A percentile compares a stretch with the other conserved stretches of the same genome.
Conservation (phyloP, 2,329 filamentous ascomycete genomes). For the Penicillium sp. region DNA sequence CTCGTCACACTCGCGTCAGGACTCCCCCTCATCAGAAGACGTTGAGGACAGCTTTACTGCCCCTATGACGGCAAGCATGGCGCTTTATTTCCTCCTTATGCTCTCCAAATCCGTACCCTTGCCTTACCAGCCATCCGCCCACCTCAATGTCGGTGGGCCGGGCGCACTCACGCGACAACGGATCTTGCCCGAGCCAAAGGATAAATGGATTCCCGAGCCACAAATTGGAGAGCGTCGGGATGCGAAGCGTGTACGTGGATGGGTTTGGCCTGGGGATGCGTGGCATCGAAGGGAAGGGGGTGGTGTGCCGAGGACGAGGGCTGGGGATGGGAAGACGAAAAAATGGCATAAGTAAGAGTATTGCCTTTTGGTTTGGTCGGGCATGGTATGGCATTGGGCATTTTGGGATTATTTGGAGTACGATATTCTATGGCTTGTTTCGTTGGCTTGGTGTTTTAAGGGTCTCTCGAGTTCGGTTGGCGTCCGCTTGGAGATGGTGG, state of each 20-base stretch:
- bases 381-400: not conserved
- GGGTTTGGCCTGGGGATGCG: conserved; percentile 65
- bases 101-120: conserved; percentile 64
- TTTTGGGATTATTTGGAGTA: not conserved
- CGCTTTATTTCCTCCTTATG: conserved; percentile 68
- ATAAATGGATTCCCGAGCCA: conserved; percentile 65
- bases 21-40: conserved; percentile 19
- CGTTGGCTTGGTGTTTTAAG: not conserved
- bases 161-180: conserved; percentile 61
- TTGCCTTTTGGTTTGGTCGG: not conserved
- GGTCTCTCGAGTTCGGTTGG: not conserved
- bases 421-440: not conserved
- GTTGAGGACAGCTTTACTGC: conserved; percentile 23
- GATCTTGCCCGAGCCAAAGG: conserved; percentile 56
- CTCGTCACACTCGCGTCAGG: conserved; percentile 25
- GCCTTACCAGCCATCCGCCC: conserved; percentile 59
- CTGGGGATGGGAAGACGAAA: conserved; percentile 32
- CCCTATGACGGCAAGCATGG: conserved; percentile 61
- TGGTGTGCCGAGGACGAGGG: conserved; percentile 34
- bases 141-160: conserved; percentile 64
- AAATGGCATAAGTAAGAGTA: conserved; percentile 42
- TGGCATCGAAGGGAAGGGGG: conserved; percentile 61
- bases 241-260: conserved; percentile 63
- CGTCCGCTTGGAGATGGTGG: not conserved
- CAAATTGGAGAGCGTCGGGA: conserved; percentile 63